A percentile compares a stretch with the other conserved stretches of the same genome.
Evolutionary conservation across 768 basidiomycete genomes (phyloP).

Genomic region (Russula brevipes): DNA sequence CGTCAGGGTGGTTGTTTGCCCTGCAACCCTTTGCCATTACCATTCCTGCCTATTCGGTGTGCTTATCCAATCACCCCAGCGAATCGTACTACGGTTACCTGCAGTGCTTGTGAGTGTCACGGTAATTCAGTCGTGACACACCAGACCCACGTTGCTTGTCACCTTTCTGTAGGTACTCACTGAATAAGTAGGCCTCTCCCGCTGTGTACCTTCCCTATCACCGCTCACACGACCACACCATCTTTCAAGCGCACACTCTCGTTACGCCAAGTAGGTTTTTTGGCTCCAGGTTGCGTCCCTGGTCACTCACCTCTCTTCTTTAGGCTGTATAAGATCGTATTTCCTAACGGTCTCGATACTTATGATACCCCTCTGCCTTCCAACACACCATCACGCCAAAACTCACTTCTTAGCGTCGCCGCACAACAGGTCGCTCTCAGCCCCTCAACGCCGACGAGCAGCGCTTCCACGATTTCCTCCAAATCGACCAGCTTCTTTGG

Average conservation of each 20-base stretch:
- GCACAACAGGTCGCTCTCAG: slow-evolving; percentile 16
- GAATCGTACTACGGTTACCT: slow-evolving; percentile 77
- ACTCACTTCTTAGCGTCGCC: slow-evolving; percentile 27
- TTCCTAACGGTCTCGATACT: slow-evolving; percentile 52
- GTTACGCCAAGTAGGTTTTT: slow-evolving; percentile 57
- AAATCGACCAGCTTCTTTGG: slow-evolving; percentile 28
- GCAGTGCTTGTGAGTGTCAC: slow-evolving; percentile 59
- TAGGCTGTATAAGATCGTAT: slow-evolving; percentile 62
- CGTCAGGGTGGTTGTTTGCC: not conserved
- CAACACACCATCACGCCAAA: slow-evolving; percentile 35
- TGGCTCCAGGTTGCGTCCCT: not conserved
- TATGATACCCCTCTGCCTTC: slow-evolving; percentile 39
- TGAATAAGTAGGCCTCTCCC: slow-evolving; percentile 48
- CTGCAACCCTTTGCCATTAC: not conserved
- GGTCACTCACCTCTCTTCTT: not conserved
- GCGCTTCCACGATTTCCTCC: slow-evolving; percentile 8
- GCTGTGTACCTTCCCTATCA: not conserved
- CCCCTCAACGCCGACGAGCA: slow-evolving; percentile 24
- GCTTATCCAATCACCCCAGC: slow-evolving; percentile 34
- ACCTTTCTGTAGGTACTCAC: slow-evolving; percentile 35
- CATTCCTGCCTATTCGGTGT: not conserved
- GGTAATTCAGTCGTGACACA: not conserved
- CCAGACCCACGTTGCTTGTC: slow-evolving; percentile 2
- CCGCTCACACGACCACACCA: not conserved
- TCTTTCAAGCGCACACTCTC: slow-evolving; percentile 55